These are phyloP conservation scores for Aspergillus biplanus DNA, from an alignment of 495 filamentous ascomycete genomes.

Conservation along the genomic window DNA sequence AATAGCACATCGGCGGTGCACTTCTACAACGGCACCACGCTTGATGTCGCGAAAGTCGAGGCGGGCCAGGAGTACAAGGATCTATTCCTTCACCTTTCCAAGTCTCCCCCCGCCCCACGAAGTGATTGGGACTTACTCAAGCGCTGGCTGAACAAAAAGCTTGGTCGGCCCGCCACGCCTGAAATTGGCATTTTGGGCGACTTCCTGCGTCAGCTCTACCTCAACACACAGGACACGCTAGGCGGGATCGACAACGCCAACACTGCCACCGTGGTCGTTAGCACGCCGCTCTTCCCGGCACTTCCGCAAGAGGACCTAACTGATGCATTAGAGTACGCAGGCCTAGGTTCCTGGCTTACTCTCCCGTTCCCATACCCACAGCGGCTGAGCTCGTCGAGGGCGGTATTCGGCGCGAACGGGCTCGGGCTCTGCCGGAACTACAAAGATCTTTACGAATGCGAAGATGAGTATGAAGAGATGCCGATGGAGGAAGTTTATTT, in stretches of 20 bases:
- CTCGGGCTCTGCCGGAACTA: background rate
- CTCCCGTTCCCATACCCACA: background rate
- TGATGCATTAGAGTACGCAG: background rate
- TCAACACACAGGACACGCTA: background rate
- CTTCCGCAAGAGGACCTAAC: background rate
- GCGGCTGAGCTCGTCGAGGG: background rate
- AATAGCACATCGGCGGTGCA: background rate
- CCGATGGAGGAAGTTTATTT: background rate
- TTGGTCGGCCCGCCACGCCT: background rate
- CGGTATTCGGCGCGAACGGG: background rate
- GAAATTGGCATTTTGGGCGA: background rate
- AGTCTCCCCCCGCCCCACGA: background rate
- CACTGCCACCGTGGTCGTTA: background rate
- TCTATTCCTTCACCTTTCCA: background rate
- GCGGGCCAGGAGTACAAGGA: background rate
- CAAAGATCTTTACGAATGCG: background rate
- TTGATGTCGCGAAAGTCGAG: background rate
- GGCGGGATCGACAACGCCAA: background rate
- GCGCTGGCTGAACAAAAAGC: background rate
- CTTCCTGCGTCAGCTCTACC: background rate
- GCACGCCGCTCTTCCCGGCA: background rate
- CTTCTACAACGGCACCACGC: background rate
- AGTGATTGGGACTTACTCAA: background rate
- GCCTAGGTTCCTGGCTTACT: background rate
- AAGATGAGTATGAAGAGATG: background rate